Base-by-base conservation (phyloP, 2,329 filamentous ascomycete genomes). In the Penicillium capsulatum region DNA sequence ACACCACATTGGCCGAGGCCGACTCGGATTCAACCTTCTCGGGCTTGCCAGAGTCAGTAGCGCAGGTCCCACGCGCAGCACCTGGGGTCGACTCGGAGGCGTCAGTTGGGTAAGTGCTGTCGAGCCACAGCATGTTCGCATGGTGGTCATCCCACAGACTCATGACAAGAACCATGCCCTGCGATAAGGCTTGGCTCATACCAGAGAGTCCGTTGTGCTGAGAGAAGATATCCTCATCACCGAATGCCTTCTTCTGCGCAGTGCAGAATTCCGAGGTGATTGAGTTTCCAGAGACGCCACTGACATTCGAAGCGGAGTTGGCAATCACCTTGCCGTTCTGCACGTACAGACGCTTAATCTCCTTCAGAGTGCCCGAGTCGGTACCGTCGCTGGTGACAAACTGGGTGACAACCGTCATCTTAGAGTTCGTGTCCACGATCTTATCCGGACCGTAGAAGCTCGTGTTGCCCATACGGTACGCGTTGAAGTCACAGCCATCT, bases 401-500 rank as follows among this genome's bases (percentile, higher is more conserved):
- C 61, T 84, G 80, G 7, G 81, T 84, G 41, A 84, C 76, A 16
- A 85, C 79, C 7, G 80, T 84, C 52, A 84, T 63, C 53, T 76
- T 75, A 57, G 71, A 68, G 47, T 62, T 73, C 38, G 79, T 81
- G 59, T 83, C 75, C 51, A 85, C 66, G 35, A 67, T 80, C 59
- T 69, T 70, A 47, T 71, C 71, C 0, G 72, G 66, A 36, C 81
- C 82, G 67, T 78, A 84, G 71, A 83, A 85, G 61, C 65, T 67
- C 44, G 68, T 69, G 65, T 80, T 73, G 46, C 81, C 82, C 71
- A 78, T 71, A 59, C 81, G 80, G 75, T 77, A 85, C 27, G 73
- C 60, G 22, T 24, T 83, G 74, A 81, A 84, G 61, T 84, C 81
- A 55, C 82, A 85, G 28, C 81, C 81, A 55, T 83, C 80, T 46